These are phyloP conservation scores for Fusarium azukiicola DNA, from an alignment of 2,329 filamentous ascomycete species.

Conservation along the genomic window DNA sequence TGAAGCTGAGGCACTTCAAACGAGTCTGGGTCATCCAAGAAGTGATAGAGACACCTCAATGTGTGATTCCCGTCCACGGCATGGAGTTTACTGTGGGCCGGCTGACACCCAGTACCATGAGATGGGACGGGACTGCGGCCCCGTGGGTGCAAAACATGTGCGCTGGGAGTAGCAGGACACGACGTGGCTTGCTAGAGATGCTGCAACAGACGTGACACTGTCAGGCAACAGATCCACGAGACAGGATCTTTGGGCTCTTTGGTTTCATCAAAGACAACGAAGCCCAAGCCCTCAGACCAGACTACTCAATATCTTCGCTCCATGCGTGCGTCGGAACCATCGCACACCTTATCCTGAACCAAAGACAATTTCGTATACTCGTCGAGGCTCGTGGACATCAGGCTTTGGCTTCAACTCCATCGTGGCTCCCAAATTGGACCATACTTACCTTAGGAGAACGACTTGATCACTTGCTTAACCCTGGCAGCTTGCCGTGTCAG, in stretches of 20 bases:
- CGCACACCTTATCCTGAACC: not conserved
- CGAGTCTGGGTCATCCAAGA: slow-evolving; percentile 8
- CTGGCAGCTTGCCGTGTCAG: too few species aligned
- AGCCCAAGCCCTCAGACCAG: not conserved
- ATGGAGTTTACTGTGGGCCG: not conserved
- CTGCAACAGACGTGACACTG: not conserved
- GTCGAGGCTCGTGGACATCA: not conserved
- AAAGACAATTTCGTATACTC: not conserved
- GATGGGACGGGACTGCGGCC: not conserved
- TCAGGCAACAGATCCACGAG: not conserved
- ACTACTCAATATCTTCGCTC: not conserved
- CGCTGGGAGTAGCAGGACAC: not conserved
- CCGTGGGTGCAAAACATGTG: not conserved
- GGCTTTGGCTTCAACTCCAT: too few species aligned
- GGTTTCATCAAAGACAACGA: not conserved
- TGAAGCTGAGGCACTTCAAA: not conserved
- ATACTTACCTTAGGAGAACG: too few species aligned
- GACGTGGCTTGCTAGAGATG: not conserved
- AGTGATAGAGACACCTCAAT: not conserved
- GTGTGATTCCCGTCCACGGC: not conserved
- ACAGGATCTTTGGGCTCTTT: not conserved
- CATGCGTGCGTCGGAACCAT: not conserved
- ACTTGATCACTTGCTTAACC: too few species aligned
- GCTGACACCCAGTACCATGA: not conserved
- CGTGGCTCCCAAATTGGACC: too few species aligned